phyloP scores from a whole-genome alignment of 1,284 basidiomycete species.

The Exobasidium rhododendri region DNA sequence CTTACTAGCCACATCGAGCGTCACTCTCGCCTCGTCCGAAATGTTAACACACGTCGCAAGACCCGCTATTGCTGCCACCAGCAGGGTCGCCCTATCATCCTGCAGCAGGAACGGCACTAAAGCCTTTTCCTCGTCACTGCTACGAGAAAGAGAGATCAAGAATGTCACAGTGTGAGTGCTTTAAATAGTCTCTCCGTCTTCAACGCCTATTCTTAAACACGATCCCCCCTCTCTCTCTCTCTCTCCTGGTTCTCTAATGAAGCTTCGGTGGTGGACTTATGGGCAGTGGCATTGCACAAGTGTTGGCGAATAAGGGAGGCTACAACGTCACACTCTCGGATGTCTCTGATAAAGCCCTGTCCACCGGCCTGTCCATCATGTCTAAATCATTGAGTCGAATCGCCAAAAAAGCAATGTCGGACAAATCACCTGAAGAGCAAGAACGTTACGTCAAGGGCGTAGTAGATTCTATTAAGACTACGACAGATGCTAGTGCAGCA shows the following conservation, averaged over 20 bases:
- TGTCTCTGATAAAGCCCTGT: slow-evolving; percentile 55
- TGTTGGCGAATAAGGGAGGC: slow-evolving; percentile 51
- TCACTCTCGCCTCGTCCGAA: neutral
- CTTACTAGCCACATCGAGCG: neutral
- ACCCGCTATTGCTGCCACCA: neutral
- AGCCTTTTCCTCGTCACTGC: slow-evolving; percentile 39
- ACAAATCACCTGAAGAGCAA: slow-evolving; percentile 57
- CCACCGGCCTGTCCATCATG: slow-evolving; percentile 61
- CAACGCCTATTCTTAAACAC: neutral
- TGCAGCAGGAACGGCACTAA: slow-evolving; percentile 9
- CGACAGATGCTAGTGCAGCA: slow-evolving; percentile 59
- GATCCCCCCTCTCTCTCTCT: neutral
- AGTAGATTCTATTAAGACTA: slow-evolving; percentile 59
- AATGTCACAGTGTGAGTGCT: slow-evolving; percentile 52
- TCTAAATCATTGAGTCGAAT: slow-evolving; percentile 60
- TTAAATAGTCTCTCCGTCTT: no score
- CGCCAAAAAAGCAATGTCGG: slow-evolving; percentile 59
- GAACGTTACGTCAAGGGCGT: slow-evolving; percentile 54
- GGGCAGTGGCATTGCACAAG: slow-evolving; percentile 54
- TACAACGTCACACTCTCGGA: slow-evolving; percentile 57
- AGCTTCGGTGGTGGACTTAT: slow-evolving; percentile 54
- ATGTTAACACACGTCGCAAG: slow-evolving; percentile 3
- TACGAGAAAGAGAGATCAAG: slow-evolving; percentile 47
- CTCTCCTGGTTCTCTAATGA: neutral
- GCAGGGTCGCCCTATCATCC: neutral